Percentiles rank a stretch among this genome's conserved stretches.
These are phyloP conservation scores for Leccinum fuscescens DNA, from an alignment of 1,284 basidiomycete genomes.

Conservation along the genomic window DNA sequence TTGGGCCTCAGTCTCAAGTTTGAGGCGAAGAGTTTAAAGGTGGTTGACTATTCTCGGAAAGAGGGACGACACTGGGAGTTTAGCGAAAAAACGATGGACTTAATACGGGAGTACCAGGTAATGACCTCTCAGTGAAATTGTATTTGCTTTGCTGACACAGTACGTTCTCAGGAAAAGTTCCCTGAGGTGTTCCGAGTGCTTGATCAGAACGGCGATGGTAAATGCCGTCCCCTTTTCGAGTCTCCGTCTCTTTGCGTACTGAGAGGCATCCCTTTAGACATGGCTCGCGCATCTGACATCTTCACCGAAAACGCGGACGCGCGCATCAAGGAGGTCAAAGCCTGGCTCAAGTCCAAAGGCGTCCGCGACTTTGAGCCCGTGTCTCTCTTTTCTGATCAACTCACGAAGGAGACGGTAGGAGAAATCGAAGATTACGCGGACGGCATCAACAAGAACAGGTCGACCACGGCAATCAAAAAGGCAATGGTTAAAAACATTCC, in stretches of 20 bases:
- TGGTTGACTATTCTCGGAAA: slow-evolving; percentile 91
- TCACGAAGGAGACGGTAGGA: slow-evolving; percentile 82
- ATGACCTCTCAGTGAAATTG: background rate
- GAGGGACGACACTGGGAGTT: slow-evolving; percentile 90
- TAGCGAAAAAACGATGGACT: slow-evolving; percentile 80
- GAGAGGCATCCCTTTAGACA: slow-evolving; percentile 47
- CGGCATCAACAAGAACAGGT: slow-evolving; percentile 59
- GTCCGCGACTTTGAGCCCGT: slow-evolving; percentile 92
- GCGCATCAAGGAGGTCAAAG: slow-evolving; percentile 74
- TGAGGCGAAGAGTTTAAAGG: slow-evolving; percentile 94
- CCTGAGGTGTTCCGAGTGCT: slow-evolving; percentile 79
- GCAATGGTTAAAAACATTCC: slow-evolving; percentile 90
- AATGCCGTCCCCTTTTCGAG: slow-evolving; percentile 17
- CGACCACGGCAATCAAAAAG: slow-evolving; percentile 72
- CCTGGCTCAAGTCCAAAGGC: slow-evolving; percentile 86
- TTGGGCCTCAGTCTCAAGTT: slow-evolving; percentile 95
- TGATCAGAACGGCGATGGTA: slow-evolving; percentile 69
- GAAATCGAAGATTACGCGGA: slow-evolving; percentile 80
- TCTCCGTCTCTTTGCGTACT: background rate
- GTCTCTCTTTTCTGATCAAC: slow-evolving; percentile 87
- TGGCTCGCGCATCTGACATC: slow-evolving; percentile 73
- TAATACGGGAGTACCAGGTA: slow-evolving; percentile 84
- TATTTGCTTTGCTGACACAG: background rate
- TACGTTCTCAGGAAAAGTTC: slow-evolving; percentile 54
- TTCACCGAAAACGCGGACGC: slow-evolving; percentile 70